phyloP scores from a whole-genome alignment of 176 grass and related monocot genomes.

The Rhynchospora breviuscula region DNA sequence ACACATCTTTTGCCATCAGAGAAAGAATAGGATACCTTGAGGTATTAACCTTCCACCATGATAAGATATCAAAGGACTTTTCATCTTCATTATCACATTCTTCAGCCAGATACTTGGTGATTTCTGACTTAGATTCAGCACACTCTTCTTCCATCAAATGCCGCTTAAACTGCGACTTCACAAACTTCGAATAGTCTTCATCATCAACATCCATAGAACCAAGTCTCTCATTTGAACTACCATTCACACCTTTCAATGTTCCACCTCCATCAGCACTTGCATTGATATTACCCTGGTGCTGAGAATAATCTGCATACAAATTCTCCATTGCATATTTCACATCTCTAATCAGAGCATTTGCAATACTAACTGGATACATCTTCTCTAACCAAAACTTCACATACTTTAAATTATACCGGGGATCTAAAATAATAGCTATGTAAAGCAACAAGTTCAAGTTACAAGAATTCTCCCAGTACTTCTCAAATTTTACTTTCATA shows the following conservation, averaged over 20 bases:
- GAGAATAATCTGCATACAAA: not conserved
- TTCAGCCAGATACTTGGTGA: no score
- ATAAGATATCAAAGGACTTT: no score
- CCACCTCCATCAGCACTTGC: not conserved
- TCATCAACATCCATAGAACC: not conserved
- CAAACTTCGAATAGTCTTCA: not conserved
- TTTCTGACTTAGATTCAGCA: not conserved
- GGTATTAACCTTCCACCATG: no score
- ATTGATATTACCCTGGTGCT: not conserved
- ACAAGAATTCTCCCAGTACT: not conserved
- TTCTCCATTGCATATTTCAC: not conserved
- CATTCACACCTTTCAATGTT: not conserved
- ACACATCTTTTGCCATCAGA: no score
- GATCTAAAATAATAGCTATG: not conserved
- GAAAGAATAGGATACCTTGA: no score
- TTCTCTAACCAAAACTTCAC: constrained; percentile 11
- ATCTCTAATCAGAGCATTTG: no score
- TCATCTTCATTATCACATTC: no score
- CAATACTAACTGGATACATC: not conserved
- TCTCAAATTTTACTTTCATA: not conserved
- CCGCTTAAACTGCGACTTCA: no score
- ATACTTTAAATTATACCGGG: constrained; percentile 12
- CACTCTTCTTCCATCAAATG: not conserved
- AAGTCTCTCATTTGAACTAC: not conserved
- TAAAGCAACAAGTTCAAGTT: no score